These are phyloP conservation scores for Pulveroboletus sp. DNA, from an alignment of 768 basidiomycete genomes.

Conservation along the genomic window DNA sequence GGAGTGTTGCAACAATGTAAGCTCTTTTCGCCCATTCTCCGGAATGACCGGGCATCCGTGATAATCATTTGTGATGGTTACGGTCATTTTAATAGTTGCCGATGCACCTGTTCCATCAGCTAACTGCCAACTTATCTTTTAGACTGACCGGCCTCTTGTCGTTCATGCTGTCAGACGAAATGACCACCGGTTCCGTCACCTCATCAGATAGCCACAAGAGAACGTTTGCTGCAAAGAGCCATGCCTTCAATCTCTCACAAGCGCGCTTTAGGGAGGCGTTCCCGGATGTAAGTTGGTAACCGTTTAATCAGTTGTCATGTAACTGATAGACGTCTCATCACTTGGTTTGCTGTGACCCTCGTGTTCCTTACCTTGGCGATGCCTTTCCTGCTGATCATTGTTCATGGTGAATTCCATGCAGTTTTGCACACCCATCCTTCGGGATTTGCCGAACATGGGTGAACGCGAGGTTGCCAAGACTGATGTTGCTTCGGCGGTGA, in stretches of 20 bases:
- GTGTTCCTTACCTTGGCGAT: slow-evolving; percentile 15
- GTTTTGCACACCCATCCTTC: slow-evolving; percentile 66
- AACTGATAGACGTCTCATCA: slow-evolving; percentile 21
- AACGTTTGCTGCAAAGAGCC: slow-evolving; percentile 72
- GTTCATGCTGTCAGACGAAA: slow-evolving; percentile 95
- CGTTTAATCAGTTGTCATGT: slow-evolving; percentile 18
- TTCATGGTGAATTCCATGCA: slow-evolving; percentile 31
- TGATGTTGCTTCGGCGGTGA: slow-evolving; percentile 25
- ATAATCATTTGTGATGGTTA: slow-evolving; percentile 8
- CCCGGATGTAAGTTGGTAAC: slow-evolving; percentile 66
- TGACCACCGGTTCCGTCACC: slow-evolving; percentile 92
- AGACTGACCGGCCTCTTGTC: slow-evolving; percentile 91
- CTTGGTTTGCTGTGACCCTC: slow-evolving; percentile 14
- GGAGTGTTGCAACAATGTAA: slow-evolving; percentile 93
- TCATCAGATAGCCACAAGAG: slow-evolving; percentile 79
- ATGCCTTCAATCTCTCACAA: slow-evolving; percentile 81
- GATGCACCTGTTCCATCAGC: background rate
- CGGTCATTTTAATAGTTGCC: slow-evolving; percentile 17
- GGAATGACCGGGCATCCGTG: slow-evolving; percentile 7
- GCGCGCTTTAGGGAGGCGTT: slow-evolving; percentile 85
- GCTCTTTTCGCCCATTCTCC: slow-evolving; percentile 28
- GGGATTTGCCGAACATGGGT: slow-evolving; percentile 92
- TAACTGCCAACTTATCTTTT: slow-evolving; percentile 12
- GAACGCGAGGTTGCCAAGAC: slow-evolving; percentile 65
- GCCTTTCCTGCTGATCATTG: slow-evolving; percentile 16